These are phyloP conservation scores for Brassica juncea DNA, from an alignment of 345 rosid species.

Conservation along the genomic window DNA sequence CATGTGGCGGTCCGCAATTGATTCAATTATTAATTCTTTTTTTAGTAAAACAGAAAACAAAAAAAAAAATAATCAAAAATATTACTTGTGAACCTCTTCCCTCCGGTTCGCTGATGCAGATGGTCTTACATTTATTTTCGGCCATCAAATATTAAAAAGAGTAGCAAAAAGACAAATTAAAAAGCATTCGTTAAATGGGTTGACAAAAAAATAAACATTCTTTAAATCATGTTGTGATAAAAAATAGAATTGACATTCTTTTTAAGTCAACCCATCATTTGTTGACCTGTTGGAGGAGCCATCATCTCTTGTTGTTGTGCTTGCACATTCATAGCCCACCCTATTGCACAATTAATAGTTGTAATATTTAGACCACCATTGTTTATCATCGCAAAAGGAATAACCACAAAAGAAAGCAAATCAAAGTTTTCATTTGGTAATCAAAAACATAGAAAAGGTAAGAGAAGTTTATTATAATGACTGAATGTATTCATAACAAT, in stretches of 20 bases:
- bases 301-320: conserved; percentile 31
- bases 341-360: background rate
- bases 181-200: background rate
- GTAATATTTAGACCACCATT: background rate
- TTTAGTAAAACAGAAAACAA: no score
- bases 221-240: background rate
- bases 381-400: background rate
- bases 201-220: background rate
- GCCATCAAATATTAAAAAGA: background rate
- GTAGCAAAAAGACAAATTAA: background rate
- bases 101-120: no score
- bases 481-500: background rate
- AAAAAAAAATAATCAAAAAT: no score
- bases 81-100: no score
- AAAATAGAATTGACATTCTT: background rate
- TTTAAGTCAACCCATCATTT: conserved; percentile 37
- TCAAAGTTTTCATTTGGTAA: background rate
- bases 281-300: conserved; percentile 34
- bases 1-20: no score
- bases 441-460: background rate
- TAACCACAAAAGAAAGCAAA: background rate
- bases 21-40: no score
- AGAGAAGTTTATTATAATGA: background rate
- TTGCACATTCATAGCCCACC: conserved; percentile 32
- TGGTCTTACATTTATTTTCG: background rate